Evolutionary conservation across 2,329 filamentous ascomycete species (phyloP).

Genomic region (Teratosphaeriaceae sp.): DNA sequence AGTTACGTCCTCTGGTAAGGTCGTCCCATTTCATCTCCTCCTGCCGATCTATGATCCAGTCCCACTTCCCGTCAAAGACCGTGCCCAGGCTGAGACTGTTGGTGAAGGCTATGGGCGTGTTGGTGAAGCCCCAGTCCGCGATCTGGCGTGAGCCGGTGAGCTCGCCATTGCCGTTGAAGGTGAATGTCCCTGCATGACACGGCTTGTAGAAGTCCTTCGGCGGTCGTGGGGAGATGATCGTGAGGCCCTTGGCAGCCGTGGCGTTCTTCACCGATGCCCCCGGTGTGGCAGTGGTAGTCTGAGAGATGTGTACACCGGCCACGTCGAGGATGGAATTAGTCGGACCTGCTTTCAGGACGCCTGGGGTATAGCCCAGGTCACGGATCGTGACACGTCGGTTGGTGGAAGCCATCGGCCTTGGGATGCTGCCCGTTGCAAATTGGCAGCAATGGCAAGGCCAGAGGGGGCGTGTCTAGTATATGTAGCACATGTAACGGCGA

Average conservation of each 20-base stretch:
- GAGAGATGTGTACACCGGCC: slow-evolving; percentile 36
- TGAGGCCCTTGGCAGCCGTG: slow-evolving; percentile 37
- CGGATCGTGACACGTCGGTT: slow-evolving; percentile 22
- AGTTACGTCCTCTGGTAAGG: slow-evolving; percentile 11
- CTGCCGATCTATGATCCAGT: slow-evolving; percentile 43
- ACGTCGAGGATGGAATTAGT: slow-evolving; percentile 41
- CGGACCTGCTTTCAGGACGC: slow-evolving; percentile 32
- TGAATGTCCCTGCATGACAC: slow-evolving; percentile 44
- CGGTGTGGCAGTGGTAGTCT: slow-evolving; percentile 30
- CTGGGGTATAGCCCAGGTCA: slow-evolving; percentile 33
- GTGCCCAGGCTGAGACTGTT: slow-evolving; percentile 53
- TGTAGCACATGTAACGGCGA: too few species aligned
- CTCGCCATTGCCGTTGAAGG: slow-evolving; percentile 59
- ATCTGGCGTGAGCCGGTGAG: slow-evolving; percentile 57
- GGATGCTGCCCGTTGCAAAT: too few species aligned
- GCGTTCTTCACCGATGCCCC: slow-evolving; percentile 15
- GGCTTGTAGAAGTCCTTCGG: slow-evolving; percentile 36
- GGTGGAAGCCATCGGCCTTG: too few species aligned
- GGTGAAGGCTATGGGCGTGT: slow-evolving; percentile 55
- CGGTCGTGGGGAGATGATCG: slow-evolving; percentile 36
- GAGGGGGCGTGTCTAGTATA: too few species aligned
- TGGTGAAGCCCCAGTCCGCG: slow-evolving; percentile 53
- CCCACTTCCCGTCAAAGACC: slow-evolving; percentile 54
- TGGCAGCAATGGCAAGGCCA: too few species aligned
- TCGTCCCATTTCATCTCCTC: slow-evolving; percentile 28